Percentiles rank a stretch among this genome's conserved stretches.
phyloP scores from a whole-genome alignment of 805 yeast species.

The Scheffersomyces lignosus region DNA sequence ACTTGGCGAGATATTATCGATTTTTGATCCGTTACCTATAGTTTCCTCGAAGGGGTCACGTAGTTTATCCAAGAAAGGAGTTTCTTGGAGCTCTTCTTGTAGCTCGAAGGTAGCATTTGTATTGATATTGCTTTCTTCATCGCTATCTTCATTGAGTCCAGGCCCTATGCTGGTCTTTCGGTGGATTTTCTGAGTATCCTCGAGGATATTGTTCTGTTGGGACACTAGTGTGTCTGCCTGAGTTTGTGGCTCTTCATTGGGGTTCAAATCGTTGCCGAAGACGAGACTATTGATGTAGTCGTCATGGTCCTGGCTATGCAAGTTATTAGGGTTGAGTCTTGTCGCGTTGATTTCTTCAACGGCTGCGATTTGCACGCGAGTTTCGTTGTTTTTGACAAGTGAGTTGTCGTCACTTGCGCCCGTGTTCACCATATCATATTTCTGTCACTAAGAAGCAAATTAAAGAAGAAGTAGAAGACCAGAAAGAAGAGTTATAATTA shows the following conservation, averaged over 20 bases:
- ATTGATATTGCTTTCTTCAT: not conserved
- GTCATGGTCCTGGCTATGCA: constrained; percentile 1
- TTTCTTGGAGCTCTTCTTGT: constrained; percentile 4
- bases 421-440: too few relatives aligned
- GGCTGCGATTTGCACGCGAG: too few relatives aligned
- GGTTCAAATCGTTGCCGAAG: constrained; percentile 21
- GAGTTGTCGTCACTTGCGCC: too few relatives aligned
- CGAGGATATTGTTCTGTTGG: not conserved
- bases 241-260: constrained; percentile 1
- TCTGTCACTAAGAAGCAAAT: too few relatives aligned
- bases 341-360: too few relatives aligned
- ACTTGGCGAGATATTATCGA: not conserved
- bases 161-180: too few relatives aligned
- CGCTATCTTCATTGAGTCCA: not conserved
- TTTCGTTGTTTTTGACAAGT: too few relatives aligned
- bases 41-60: constrained; percentile 9
- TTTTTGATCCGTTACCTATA: not conserved
- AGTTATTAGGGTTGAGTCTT: too few relatives aligned
- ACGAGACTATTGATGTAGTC: constrained; percentile 29
- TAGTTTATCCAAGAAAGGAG: constrained; percentile 9
- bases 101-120: constrained; percentile 2
- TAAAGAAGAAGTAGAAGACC: too few relatives aligned
- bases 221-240: not conserved
- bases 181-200: not conserved
- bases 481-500: too few relatives aligned